A percentile compares a stretch with the other conserved stretches of the same genome.
phyloP scores from a whole-genome alignment of 768 basidiomycete species.

The Serendipita sp. region DNA sequence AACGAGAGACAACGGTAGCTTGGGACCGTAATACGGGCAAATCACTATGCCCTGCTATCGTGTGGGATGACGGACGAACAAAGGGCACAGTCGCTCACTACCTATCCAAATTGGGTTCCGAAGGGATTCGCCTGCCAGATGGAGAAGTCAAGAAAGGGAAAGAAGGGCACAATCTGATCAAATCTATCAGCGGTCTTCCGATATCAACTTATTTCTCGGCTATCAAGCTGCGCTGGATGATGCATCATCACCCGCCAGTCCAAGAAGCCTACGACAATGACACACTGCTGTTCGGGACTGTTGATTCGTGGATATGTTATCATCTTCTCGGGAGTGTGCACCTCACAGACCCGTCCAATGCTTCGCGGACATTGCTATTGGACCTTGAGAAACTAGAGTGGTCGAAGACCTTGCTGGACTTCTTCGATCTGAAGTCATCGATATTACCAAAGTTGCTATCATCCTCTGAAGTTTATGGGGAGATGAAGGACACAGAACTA shows the following conservation, averaged over 20 bases:
- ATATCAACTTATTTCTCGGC: constrained; percentile 97
- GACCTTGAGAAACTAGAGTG: constrained; percentile 68
- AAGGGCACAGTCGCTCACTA: constrained; percentile 70
- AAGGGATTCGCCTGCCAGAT: constrained; percentile 32
- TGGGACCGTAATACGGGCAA: constrained; percentile 88
- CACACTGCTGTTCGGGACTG: constrained; percentile 79
- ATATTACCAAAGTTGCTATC: constrained; percentile 79
- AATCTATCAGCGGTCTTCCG: constrained; percentile 68
- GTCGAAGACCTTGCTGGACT: constrained; percentile 67
- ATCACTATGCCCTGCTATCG: constrained; percentile 76
- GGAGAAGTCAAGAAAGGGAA: neutral
- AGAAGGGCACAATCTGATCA: neutral
- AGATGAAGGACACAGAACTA: constrained; percentile 47
- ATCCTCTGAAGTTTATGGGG: constrained; percentile 83
- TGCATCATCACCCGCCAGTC: constrained; percentile 69
- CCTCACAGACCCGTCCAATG: constrained; percentile 87
- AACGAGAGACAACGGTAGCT: constrained; percentile 86
- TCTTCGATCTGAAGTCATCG: constrained; percentile 65
- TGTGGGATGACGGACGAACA: constrained; percentile 94
- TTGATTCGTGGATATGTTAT: constrained; percentile 93
- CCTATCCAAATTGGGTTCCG: constrained; percentile 49
- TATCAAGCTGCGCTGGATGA: constrained; percentile 93
- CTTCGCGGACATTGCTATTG: constrained; percentile 86
- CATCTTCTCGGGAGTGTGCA: constrained; percentile 38
- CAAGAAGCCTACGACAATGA: constrained; percentile 61